Evolutionary conservation across 129 eudicot genomes (phyloP).

Genomic region (Erigeron canadensis): DNA sequence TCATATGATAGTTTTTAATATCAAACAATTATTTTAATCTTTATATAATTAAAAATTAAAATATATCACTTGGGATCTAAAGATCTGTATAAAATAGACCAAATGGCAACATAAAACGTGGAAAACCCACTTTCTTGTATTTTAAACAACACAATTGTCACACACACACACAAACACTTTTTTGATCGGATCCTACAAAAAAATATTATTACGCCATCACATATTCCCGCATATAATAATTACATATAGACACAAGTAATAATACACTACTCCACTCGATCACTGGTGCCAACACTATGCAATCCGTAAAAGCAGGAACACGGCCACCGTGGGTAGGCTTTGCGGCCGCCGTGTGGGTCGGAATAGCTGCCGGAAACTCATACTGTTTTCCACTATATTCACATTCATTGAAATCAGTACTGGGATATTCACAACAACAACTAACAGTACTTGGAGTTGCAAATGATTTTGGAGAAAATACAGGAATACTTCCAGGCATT

Average conservation of each 20-base stretch:
- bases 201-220: not conserved
- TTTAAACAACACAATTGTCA: not conserved
- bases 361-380: conserved; percentile 75
- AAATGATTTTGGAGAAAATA: conserved; percentile 84
- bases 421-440: conserved; percentile 78
- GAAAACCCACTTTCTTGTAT: conserved; percentile 10
- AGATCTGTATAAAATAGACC: too few relatives aligned
- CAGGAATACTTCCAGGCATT: conserved; percentile 80
- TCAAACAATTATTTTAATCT: too few relatives aligned
- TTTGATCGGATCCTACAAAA: conserved; percentile 20
- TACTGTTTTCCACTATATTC: conserved; percentile 81
- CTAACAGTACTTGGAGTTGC: conserved; percentile 87
- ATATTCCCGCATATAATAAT: not conserved
- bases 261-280: too few relatives aligned
- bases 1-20: too few relatives aligned
- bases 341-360: conserved; percentile 90
- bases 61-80: too few relatives aligned
- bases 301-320: conserved; percentile 57
- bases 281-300: too few relatives aligned
- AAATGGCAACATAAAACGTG: conserved; percentile 15
- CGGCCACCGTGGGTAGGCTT: conserved; percentile 99
- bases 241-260: too few relatives aligned
- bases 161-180: not conserved
- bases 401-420: conserved; percentile 58
- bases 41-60: too few relatives aligned